Evolutionary conservation across 2,329 filamentous ascomycete genomes (phyloP), one percentile per base, ranked within the genome.

Genomic region (Xylariaceae sp.): DNA sequence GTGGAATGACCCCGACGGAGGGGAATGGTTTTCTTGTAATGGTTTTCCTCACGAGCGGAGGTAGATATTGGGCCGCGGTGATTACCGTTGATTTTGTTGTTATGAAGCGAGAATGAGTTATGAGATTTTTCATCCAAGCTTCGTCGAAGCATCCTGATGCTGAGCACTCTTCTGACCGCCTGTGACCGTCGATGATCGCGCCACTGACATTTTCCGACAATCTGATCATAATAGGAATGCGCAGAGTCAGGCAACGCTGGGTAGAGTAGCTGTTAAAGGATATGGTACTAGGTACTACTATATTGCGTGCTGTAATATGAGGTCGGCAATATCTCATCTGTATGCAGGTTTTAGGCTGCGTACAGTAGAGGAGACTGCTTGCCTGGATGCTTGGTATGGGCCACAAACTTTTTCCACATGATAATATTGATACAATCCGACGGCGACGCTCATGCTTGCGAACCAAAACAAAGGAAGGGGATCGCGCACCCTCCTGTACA

Each of bases 371-470:
- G 56, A 56, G 23, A 30, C 59, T 47, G 51, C 48, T 55, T 49
- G 45, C 56, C 59, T 15, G 51, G 53, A 13, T 51, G 45, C 44
- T 11, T 59, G 51, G 23, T 55, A 44, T 51, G 53, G 58, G 48
- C 53, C 54, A 59, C 58, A 34, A 17, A 13, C 17, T 45, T 56
- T 58, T 57, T 56, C 35, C 59, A 57, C 59, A 63, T 63, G 58
- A 58, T 55, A 53, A 61, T 63, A 56, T 59, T 57, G 58, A 54
- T 61, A 57, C 51, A 63, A 61, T 53, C 51, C 55, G 55, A 56
- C 51, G 55, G 51, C 47, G 50, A 23, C 42, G 56, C 55, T 58
- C 44, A 47, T 49, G 18, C 53, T 55, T 54, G 55, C 37, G 53
- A 60, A 60, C 39, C 47, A 52, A 61, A 63, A 51, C 23, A 58